A percentile compares a stretch with the other conserved stretches of the same genome.
These are phyloP conservation scores for Leishmania guyanensis DNA, from an alignment of 208 protist species.

Conservation along the genomic window DNA sequence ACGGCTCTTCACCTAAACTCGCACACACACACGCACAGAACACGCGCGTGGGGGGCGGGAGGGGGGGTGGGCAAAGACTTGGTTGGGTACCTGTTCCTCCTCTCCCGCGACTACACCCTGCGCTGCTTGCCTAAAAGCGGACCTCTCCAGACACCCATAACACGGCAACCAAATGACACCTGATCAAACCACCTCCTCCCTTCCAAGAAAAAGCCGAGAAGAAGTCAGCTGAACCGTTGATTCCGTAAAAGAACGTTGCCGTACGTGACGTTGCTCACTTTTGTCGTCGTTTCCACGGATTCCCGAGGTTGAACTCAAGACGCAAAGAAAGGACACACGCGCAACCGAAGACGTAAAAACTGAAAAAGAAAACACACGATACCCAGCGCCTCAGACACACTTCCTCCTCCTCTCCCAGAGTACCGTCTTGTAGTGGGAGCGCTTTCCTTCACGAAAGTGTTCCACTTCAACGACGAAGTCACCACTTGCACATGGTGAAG, in stretches of 20 bases:
- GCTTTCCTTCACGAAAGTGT: not conserved
- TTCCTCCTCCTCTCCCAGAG: not conserved
- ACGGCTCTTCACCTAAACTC: not conserved
- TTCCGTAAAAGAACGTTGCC: not conserved
- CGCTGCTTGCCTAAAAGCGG: not conserved
- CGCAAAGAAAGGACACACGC: not conserved
- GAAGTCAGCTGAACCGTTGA: not conserved
- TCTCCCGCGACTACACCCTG: not conserved
- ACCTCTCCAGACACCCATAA: not conserved
- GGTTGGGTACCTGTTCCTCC: not conserved
- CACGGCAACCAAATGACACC: not conserved
- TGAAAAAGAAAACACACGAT: not conserved
- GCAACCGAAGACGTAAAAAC: not conserved
- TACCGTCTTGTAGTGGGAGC: not conserved
- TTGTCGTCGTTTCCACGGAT: not conserved
- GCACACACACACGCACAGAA: slow-evolving; percentile 1
- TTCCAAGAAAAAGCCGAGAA: not conserved
- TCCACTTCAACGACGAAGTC: not conserved
- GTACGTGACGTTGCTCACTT: not conserved
- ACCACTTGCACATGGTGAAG: not conserved
- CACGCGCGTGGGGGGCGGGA: not conserved
- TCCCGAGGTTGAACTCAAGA: not conserved
- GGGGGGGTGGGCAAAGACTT: not conserved
- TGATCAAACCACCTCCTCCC: not conserved
- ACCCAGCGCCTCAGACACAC: not conserved